Evolutionary conservation across 768 basidiomycete genomes (phyloP).

Genomic region (Postia placenta): DNA sequence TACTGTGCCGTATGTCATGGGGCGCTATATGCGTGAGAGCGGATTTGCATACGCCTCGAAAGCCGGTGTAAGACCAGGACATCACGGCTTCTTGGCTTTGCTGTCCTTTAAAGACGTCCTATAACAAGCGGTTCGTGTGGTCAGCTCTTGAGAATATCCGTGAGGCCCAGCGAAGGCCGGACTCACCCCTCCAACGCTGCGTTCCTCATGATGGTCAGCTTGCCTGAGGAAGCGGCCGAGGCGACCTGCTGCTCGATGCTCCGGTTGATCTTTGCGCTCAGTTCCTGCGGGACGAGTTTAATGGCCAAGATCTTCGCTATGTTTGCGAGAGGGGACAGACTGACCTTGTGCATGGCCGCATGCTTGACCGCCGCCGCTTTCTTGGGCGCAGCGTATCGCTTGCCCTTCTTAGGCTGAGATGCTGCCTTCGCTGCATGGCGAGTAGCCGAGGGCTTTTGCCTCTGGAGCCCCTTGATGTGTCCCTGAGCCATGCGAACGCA

Average conservation of each 20-base stretch:
- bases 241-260: slow-evolving; percentile 93
- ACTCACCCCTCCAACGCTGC: slow-evolving; percentile 35
- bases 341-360: slow-evolving; percentile 72
- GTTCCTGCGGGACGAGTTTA: slow-evolving; percentile 42
- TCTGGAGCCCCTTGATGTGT: slow-evolving; percentile 67
- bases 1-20: too few species aligned
- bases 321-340: slow-evolving; percentile 6
- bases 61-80: too few species aligned
- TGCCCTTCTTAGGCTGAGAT: slow-evolving; percentile 74
- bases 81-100: slow-evolving; percentile 15
- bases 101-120: slow-evolving; percentile 12
- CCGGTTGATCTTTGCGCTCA: slow-evolving; percentile 87
- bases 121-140: neutral
- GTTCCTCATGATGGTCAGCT: slow-evolving; percentile 90
- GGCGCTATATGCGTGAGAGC: too few species aligned
- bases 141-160: neutral
- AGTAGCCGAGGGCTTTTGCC: slow-evolving; percentile 39
- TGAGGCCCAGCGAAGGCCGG: neutral
- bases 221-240: slow-evolving; percentile 80
- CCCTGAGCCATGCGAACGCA: slow-evolving; percentile 68
- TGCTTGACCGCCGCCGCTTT: slow-evolving; percentile 68
- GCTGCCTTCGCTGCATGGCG: slow-evolving; percentile 63
- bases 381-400: slow-evolving; percentile 75
- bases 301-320: neutral
- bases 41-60: too few species aligned